Evolutionary conservation across 2,329 filamentous ascomycete genomes (phyloP), one percentile per base, ranked within the genome.

Genomic region (Pseudocercospora fuligena): DNA sequence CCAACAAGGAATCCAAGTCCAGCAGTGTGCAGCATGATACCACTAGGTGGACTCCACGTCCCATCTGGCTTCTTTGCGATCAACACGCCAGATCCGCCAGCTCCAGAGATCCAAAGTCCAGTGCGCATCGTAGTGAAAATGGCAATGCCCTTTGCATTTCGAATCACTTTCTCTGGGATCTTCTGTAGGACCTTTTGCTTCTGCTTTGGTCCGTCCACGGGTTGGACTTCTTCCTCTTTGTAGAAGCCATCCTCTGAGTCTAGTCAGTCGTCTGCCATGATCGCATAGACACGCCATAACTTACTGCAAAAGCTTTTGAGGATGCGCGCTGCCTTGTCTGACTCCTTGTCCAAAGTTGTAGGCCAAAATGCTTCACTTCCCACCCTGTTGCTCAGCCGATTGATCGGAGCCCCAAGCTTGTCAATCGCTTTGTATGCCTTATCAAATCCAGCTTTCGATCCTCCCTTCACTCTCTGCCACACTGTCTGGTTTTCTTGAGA

Each of bases 91-190:
- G 92, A 94, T 46, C 94, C 94, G 29, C 94, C 94, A 16, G 93
- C 94, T 54, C 94, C 94, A 54, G 92, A 94, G 73, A 97, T 86
- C 92, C 94, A 97, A 33, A 97, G 82, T 12, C 94, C 94, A 14
- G 92, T 94, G 66, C 94, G 90, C 93, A 97, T 97, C 31, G 93
- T 97, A 0, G 94, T 97, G 82, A 97, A 97, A 72, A 98, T 92
- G 63, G 93, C 94, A 65, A 98, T 86, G 11, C 93, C 94, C 72
- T 94, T 93, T 29, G 94, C 93, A 80, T 95, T 92, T 76, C 92
- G 88, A 73, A 98, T 92, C 65, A 97, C 92, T 75, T 82, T 87
- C 65, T 89, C 83, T 0, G 94, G 94, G 29, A 98, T 97, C 81
- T 93, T 95, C 80, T 94, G 92, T 60, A 92, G 76, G 57, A 90